Conservation (phyloP, 352 stramenopile genomes). For the Blastocystis sp. region DNA sequence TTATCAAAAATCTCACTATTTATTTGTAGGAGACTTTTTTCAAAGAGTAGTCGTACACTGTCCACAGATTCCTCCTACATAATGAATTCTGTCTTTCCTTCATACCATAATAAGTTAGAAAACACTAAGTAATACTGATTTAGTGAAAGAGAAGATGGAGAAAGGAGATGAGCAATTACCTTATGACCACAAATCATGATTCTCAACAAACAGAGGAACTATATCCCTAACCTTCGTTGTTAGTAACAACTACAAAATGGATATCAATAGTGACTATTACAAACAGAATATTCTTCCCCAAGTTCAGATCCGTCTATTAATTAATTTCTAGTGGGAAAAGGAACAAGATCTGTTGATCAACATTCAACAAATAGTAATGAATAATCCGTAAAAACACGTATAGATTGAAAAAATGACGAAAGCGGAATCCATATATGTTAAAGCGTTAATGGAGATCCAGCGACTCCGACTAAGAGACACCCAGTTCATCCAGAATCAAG, state of each 20-base stretch:
- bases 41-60: background rate
- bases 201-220: background rate
- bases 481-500: conserved; percentile 21
- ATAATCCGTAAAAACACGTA: background rate
- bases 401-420: conserved; percentile 49
- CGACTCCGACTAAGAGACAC: conserved; percentile 9
- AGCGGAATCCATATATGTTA: conserved; percentile 24
- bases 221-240: background rate
- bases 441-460: conserved; percentile 11
- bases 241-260: conserved; percentile 4
- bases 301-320: background rate
- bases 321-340: conserved; percentile 13
- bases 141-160: background rate
- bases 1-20: background rate
- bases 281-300: background rate
- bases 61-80: background rate
- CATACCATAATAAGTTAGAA: background rate
- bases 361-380: conserved; percentile 30
- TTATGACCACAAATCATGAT: background rate
- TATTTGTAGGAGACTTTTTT: conserved; percentile 19
- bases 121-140: background rate
- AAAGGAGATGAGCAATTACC: background rate
- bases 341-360: background rate
- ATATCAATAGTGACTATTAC: background rate
- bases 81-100: background rate